phyloP scores from a whole-genome alignment of 139 green algal species.

The Trebouxia sp. region DNA sequence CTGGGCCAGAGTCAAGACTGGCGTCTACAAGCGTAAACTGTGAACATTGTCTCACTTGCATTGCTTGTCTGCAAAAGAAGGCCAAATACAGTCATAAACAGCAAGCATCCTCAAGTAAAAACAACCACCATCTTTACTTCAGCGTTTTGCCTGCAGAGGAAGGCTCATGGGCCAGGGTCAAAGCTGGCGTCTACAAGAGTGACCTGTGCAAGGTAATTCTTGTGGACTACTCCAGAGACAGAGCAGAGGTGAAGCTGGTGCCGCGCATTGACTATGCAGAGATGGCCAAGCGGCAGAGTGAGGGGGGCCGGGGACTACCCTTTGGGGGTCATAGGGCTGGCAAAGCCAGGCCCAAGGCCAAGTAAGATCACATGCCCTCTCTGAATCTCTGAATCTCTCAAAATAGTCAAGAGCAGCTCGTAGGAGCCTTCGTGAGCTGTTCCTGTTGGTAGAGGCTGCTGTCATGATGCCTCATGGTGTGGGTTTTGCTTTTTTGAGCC shows the following conservation, averaged over 20 bases:
- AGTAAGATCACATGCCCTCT: too few relatives aligned
- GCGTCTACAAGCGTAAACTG: conserved; percentile 94
- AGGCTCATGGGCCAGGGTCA: conserved; percentile 84
- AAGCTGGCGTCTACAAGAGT: conserved; percentile 85
- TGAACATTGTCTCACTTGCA: too few relatives aligned
- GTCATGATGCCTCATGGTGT: too few relatives aligned
- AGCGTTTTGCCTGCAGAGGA: conserved; percentile 45
- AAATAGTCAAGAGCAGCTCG: too few relatives aligned
- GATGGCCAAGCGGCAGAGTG: conserved; percentile 42
- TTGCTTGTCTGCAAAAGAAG: too few relatives aligned
- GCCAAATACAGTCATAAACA: too few relatives aligned
- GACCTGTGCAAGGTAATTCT: conserved; percentile 92
- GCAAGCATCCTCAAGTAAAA: too few relatives aligned
- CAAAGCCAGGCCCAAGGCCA: conserved; percentile 8
- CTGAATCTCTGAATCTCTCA: too few relatives aligned
- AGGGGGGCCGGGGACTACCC: neutral
- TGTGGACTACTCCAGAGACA: conserved; percentile 64
- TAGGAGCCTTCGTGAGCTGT: too few relatives aligned
- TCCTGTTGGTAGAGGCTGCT: too few relatives aligned
- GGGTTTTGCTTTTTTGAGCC: too few relatives aligned
- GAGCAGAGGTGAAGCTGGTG: conserved; percentile 69
- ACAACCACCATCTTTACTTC: too few relatives aligned
- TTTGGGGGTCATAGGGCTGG: neutral
- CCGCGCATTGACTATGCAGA: conserved; percentile 82
- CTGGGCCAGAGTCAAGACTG: conserved; percentile 84